phyloP scores from a whole-genome alignment of 148 eudicot genomes.

The Cornus controversa region DNA sequence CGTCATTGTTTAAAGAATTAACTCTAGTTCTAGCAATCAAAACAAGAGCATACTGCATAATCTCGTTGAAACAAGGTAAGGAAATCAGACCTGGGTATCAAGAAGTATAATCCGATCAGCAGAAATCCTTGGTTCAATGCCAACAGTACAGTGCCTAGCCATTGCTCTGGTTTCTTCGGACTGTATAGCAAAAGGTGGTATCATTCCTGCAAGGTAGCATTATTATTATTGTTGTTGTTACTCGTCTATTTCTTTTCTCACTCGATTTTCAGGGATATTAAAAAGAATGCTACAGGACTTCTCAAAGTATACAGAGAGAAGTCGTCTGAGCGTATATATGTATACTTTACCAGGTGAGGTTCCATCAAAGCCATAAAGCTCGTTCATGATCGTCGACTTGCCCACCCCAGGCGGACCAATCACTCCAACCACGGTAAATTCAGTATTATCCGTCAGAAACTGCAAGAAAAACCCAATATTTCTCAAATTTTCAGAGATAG shows the following conservation, averaged over 20 bases:
- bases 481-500: conserved; percentile 1
- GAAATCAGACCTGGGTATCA: conserved; percentile 90
- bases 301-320: not conserved
- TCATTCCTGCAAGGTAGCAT: conserved; percentile 53
- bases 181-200: conserved; percentile 76
- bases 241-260: too few species aligned
- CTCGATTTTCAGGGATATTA: too few species aligned
- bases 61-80: not conserved
- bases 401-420: conserved; percentile 89
- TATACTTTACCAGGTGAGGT: conserved; percentile 60
- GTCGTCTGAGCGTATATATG: not conserved
- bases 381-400: conserved; percentile 82
- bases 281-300: too few species aligned
- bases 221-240: not conserved
- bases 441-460: conserved; percentile 94
- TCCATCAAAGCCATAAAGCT: conserved; percentile 84
- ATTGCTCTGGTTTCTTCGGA: conserved; percentile 72
- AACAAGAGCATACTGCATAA: not conserved
- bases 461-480: conserved; percentile 24
- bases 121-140: conserved; percentile 86
- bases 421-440: conserved; percentile 87
- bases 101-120: conserved; percentile 84
- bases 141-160: conserved; percentile 80
- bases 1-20: not conserved
- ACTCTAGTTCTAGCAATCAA: not conserved